A percentile compares a stretch with the other conserved stretches of the same genome.
Conservation (phyloP, 2,329 filamentous ascomycete species). For the Elsinoe necatrix region DNA sequence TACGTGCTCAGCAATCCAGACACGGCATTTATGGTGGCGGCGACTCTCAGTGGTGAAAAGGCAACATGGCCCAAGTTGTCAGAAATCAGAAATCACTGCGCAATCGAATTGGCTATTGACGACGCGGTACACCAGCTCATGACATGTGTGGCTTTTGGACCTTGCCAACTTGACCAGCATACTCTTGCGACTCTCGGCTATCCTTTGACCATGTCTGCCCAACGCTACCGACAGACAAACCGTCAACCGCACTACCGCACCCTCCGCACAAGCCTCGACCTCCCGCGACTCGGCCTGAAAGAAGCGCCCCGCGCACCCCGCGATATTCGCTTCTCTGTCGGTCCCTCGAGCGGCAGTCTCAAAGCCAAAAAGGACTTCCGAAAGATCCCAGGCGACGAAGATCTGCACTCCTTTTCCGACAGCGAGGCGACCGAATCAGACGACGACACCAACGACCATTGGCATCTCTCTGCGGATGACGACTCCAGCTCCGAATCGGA, state of each 20-base stretch:
- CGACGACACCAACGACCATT: constrained; percentile 17
- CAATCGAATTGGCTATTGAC: constrained; percentile 79
- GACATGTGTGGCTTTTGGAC: constrained; percentile 60
- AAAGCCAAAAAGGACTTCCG: neutral
- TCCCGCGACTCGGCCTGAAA: neutral
- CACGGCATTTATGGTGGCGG: constrained; percentile 73
- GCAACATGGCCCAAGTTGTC: constrained; percentile 89
- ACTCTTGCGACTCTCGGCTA: constrained; percentile 21
- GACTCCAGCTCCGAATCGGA: constrained; percentile 27
- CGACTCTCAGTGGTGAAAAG: constrained; percentile 67
- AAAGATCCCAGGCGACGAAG: neutral
- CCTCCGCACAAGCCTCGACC: constrained; percentile 12
- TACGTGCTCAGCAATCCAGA: constrained; percentile 77
- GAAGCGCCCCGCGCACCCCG: neutral
- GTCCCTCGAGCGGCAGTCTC: neutral
- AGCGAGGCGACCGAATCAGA: constrained; percentile 26
- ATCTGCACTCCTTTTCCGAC: constrained; percentile 20
- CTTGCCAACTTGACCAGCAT: constrained; percentile 54
- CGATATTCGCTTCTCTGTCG: constrained; percentile 1
- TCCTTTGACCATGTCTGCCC: constrained; percentile 7
- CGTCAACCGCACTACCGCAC: constrained; percentile 8
- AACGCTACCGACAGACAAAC: neutral
- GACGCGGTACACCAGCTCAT: constrained; percentile 61
- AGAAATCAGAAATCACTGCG: constrained; percentile 75
- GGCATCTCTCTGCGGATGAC: constrained; percentile 27